A percentile compares a stretch with the other conserved stretches of the same genome.
phyloP scores from a whole-genome alignment of 257 asterid genomes.

The Plantago major region DNA sequence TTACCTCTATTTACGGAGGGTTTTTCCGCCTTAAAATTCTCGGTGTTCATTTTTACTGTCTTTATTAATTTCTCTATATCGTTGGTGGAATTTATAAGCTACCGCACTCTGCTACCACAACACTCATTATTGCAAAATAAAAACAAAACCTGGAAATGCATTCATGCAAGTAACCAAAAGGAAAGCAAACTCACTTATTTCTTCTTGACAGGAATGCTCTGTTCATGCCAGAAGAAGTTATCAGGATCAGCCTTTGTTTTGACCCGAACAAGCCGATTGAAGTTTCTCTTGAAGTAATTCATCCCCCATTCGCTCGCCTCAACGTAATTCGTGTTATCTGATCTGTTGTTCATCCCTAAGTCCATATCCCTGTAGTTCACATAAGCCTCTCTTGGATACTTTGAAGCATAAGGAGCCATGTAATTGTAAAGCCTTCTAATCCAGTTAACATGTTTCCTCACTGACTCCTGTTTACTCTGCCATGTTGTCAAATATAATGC shows the following conservation, averaged over 20 bases:
- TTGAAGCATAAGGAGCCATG: constrained; percentile 1
- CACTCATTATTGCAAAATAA: too few species aligned
- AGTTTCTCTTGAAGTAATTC: background rate
- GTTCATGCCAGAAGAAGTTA: constrained; percentile 6
- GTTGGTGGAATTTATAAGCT: too few species aligned
- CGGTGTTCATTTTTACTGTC: too few species aligned
- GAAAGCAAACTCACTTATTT: too few species aligned
- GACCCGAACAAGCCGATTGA: background rate
- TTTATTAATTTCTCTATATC: too few species aligned
- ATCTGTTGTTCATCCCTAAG: background rate
- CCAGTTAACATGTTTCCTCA: constrained; percentile 1
- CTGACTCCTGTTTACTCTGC: background rate
- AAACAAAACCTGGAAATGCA: too few species aligned
- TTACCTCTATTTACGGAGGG: too few species aligned
- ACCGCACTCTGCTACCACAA: too few species aligned
- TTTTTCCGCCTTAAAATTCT: too few species aligned
- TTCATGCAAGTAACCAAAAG: too few species aligned
- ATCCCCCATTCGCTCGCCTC: background rate
- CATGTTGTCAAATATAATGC: background rate
- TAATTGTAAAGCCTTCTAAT: background rate
- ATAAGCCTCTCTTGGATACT: background rate
- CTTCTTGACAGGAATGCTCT: background rate
- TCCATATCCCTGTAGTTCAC: background rate
- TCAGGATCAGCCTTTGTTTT: background rate
- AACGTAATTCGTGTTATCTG: background rate